Evolutionary conservation across 192 early-diverging fungal genomes (phyloP).

Genomic region (Coemansia sp.): DNA sequence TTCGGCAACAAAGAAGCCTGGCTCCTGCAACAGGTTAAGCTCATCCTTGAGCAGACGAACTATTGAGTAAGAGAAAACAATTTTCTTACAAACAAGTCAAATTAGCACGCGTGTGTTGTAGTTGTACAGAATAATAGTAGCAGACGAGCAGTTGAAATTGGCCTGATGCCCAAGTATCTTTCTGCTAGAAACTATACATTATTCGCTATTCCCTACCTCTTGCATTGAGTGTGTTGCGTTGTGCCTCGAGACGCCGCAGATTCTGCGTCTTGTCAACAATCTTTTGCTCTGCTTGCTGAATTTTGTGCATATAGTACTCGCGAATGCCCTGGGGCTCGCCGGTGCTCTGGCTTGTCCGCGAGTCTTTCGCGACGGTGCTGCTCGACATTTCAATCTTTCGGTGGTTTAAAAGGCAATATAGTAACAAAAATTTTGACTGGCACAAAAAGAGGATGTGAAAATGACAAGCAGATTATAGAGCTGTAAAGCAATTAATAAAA

Average conservation of each 20-base stretch:
- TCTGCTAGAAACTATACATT: no score
- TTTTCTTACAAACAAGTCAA: background rate
- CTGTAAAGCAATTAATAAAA: background rate
- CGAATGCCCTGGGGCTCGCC: constrained; percentile 54
- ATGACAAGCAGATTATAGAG: background rate
- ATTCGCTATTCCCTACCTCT: constrained; percentile 63
- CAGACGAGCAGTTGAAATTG: no score
- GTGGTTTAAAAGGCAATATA: background rate
- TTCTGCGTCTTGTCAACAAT: constrained; percentile 93
- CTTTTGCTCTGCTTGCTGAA: constrained; percentile 84
- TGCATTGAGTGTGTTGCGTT: constrained; percentile 95
- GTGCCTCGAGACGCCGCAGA: constrained; percentile 96
- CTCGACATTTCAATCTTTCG: constrained; percentile 24
- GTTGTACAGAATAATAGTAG: background rate
- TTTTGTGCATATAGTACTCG: constrained; percentile 75
- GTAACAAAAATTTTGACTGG: background rate
- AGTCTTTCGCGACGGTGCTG: constrained; percentile 30
- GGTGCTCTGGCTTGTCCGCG: constrained; percentile 10
- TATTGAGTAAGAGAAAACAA: constrained; percentile 29
- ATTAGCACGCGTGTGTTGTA: background rate
- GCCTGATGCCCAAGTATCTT: no score
- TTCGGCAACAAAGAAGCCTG: constrained; percentile 94
- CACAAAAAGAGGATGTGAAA: background rate
- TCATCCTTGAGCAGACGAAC: constrained; percentile 96
- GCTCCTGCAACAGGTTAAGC: constrained; percentile 94